Percentiles rank a stretch among this genome's conserved stretches.
phyloP scores from a whole-genome alignment of 768 basidiomycete genomes.

The Pulveroboletus sp. region DNA sequence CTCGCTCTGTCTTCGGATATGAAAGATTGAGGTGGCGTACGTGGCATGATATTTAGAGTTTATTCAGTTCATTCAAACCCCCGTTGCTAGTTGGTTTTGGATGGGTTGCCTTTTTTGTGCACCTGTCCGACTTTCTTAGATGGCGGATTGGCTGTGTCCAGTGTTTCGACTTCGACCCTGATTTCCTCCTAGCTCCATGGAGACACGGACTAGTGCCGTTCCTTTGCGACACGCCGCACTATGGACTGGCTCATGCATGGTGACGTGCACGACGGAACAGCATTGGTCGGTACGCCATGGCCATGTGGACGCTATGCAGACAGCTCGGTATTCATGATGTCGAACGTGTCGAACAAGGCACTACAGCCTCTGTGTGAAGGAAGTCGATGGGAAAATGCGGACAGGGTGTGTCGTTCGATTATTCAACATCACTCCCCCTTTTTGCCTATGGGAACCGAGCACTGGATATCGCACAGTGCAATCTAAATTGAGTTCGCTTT shows the following conservation, averaged over 20 bases:
- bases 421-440: background rate
- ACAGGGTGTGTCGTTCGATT: background rate
- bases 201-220: background rate
- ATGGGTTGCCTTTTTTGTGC: background rate
- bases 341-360: background rate
- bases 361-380: background rate
- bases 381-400: background rate
- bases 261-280: background rate
- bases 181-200: constrained; percentile 2
- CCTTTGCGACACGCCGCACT: background rate
- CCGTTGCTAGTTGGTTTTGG: background rate
- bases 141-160: background rate
- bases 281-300: background rate
- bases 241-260: background rate
- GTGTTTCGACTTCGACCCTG: background rate
- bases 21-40: no score
- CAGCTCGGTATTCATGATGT: background rate
- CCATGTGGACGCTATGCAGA: background rate
- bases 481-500: background rate
- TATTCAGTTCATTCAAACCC: background rate
- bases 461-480: background rate
- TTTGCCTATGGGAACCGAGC: constrained; percentile 1
- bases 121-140: background rate
- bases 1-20: background rate
- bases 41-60: no score